These are phyloP conservation scores for Globisporangium acanthophoron DNA, from an alignment of 352 stramenopile species.

Conservation along the genomic window DNA sequence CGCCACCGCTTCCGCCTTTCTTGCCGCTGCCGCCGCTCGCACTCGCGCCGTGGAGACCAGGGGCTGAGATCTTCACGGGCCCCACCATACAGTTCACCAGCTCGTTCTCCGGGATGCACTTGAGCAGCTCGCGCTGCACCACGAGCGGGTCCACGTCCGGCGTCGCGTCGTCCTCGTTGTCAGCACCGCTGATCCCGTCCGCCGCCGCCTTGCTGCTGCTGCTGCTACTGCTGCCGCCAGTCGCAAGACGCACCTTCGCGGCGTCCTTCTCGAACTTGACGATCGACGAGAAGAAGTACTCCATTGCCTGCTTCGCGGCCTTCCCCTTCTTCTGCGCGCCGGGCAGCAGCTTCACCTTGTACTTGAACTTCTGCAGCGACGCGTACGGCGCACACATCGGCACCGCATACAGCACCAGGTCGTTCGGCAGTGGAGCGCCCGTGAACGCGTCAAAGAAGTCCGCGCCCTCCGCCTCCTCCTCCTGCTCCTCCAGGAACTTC, in stretches of 20 bases:
- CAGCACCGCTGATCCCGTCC: background rate
- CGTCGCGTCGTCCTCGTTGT: constrained; percentile 26
- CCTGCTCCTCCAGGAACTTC: constrained; percentile 78
- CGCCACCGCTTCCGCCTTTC: constrained; percentile 21
- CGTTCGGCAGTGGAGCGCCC: constrained; percentile 63
- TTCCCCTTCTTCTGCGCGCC: constrained; percentile 90
- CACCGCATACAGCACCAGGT: constrained; percentile 87
- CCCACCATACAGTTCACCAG: constrained; percentile 88
- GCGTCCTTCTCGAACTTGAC: constrained; percentile 63
- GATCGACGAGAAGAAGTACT: constrained; percentile 74
- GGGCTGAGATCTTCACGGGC: constrained; percentile 84
- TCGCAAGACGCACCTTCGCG: constrained; percentile 9
- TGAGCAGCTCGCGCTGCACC: constrained; percentile 87
- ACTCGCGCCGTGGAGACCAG: constrained; percentile 41
- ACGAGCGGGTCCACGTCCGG: constrained; percentile 57
- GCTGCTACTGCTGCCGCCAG: background rate
- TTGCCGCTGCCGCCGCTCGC: constrained; percentile 34
- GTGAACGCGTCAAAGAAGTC: constrained; percentile 88
- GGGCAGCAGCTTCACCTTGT: constrained; percentile 90
- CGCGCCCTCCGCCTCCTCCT: constrained; percentile 66
- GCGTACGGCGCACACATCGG: constrained; percentile 90
- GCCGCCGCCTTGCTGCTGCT: background rate
- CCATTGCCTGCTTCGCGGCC: constrained; percentile 80
- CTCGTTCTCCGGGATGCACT: constrained; percentile 85
- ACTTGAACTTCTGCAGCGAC: constrained; percentile 85